Evolutionary conservation across 345 rosid species (phyloP), one percentile per base, ranked within the genome.

Genomic region (Odontarrhena argentea): DNA sequence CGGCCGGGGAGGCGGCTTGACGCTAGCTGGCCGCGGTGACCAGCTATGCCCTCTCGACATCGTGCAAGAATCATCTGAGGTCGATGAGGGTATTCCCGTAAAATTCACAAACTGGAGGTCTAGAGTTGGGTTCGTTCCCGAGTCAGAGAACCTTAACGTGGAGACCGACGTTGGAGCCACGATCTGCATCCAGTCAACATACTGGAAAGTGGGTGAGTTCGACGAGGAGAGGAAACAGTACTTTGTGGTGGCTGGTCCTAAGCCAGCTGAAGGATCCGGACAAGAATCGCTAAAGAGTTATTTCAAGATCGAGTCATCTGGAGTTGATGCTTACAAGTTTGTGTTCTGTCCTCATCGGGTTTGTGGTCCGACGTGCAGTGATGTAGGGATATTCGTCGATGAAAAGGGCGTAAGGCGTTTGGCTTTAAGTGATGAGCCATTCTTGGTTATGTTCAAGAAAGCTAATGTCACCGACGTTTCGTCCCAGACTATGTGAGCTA

Each of bases 391-490:
- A 41, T 87, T 63, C 34, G 38, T 67, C 1, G 85, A 86, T 46
- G 74, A 74, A 55, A 55, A 35, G 5, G 81, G 81, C 10, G 68
- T 32, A 3, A 25, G 89, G 54, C 78, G 83, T 56, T 66, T 85
- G 70, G 91, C 86, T 50, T 69, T 85, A 35, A 81, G 70, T 14
- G 77, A 76, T 40, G 36, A 48, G 6, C 86, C 96, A 2, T 80
- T 84, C 71, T 69, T 59, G 68, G 81, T 87, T 69, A 25, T 46
- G 78, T 84, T 89, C 70, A 81, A 65, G 80, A 85, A 83, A 77
- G 86, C 80, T n/a, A 61, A 74, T 2, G 60, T 38, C 9, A 61
- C 69, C 0, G 69, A 74, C 3, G 13, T 14, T 67, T 46, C 41
- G 9, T 67, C 69, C 15, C 61, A 61, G 73, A 60, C 60, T 22